Evolutionary conservation across 192 early-diverging fungal species (phyloP), one percentile per base, ranked within the genome.

Genomic region (Spizellomyces punctatus): DNA sequence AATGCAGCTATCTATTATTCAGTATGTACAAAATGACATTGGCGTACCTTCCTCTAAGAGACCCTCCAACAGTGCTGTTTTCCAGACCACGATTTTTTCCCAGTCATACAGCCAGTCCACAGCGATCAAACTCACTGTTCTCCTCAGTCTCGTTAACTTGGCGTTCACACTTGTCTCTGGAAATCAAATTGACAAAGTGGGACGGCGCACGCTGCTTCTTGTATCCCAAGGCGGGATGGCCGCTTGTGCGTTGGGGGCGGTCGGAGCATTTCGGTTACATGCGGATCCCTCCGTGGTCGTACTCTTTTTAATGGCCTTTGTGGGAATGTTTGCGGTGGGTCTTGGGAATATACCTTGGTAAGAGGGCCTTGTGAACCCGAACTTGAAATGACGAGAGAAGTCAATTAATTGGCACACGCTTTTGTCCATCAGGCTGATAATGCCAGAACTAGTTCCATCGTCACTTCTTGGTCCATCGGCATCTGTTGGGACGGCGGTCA

Each of bases 1-100:
- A 96, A 95, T 76, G 92, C 91, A 9, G 93, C 94, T 9, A 90
- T 94, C 63, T 94, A 88, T 76, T 96, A 94, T 69, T 75, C 72
- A 14, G 71, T 72, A 64, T 60, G 61, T 46, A 10, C 8, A 36
- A 36, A 36, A 36, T 36, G 27, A 3, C 27, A 36, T 54, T 54
- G 50, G 12, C 50, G 50, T 19, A 19, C 12, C 2, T 54, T 54
- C 50, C 50, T 54, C 17, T 19, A 2, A 54, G 12, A 19, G 14
- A 19, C 50, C 50, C 12, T 54, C 17, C 4, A 54, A 54, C 50
- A 54, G 59, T 27, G 2, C 14, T 41, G 19, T 61, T 54, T 54
- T 54, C 17, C 67, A 82, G 64, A 92, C 94, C 7, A 88, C 87
- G n/a, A 92, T 94, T 58, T 90, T 94, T 81, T 82, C 82, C 54